Percentiles rank a stretch among this genome's conserved stretches.
phyloP scores from a whole-genome alignment of 169 alveolate genomes.

The Plasmodium reichenowi region DNA sequence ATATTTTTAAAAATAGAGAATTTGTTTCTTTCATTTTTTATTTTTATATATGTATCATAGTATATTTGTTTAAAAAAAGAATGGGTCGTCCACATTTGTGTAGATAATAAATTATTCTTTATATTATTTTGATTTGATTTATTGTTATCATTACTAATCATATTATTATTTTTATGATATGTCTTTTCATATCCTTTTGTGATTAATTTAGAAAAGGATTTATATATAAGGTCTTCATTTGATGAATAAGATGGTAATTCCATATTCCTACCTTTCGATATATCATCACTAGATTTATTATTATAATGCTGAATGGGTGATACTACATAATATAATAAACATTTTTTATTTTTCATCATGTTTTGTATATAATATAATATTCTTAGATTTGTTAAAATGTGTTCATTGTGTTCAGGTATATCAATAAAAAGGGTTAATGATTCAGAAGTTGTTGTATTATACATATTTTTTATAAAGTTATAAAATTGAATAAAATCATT shows the following conservation, averaged over 20 bases:
- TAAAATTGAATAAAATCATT: conserved; percentile 23
- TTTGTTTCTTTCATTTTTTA: conserved; percentile 31
- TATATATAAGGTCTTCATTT: conserved; percentile 38
- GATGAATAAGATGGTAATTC: not conserved
- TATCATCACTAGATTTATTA: no score
- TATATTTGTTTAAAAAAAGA: conserved; percentile 1
- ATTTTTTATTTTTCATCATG: conserved; percentile 7
- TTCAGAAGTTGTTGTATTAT: not conserved
- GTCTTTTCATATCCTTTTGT: conserved; percentile 22
- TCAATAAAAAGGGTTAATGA: not conserved
- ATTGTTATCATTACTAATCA: no score
- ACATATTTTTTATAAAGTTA: conserved; percentile 24
- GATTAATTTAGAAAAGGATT: conserved; percentile 37
- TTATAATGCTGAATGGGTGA: not conserved
- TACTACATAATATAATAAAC: not conserved
- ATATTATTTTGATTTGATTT: not conserved
- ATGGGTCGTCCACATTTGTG: not conserved
- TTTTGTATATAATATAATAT: conserved; percentile 15
- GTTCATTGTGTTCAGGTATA: not conserved
- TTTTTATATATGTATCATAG: conserved; percentile 35
- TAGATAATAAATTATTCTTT: not conserved
- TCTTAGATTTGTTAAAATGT: conserved; percentile 6
- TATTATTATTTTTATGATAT: not conserved
- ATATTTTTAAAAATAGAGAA: conserved; percentile 46
- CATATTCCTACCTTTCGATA: not conserved